Percentiles rank a stretch among this genome's conserved stretches.
These are phyloP conservation scores for Erigeron canadensis DNA, from an alignment of 129 eudicot genomes.

Conservation along the genomic window DNA sequence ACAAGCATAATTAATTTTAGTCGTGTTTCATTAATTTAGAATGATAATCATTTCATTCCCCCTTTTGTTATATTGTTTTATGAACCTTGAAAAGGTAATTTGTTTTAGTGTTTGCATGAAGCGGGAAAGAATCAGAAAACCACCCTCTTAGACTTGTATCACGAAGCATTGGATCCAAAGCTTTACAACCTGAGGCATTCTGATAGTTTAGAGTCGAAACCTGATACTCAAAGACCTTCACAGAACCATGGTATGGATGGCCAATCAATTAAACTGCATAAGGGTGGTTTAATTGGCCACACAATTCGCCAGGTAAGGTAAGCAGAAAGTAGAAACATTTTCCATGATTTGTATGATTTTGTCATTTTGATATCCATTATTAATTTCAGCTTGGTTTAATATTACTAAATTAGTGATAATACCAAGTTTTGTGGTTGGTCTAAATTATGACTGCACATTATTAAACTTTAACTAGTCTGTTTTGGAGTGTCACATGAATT, in stretches of 20 bases:
- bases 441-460: background rate
- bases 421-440: background rate
- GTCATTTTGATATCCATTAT: slow-evolving; percentile 2
- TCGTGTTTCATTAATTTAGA: slow-evolving; percentile 2
- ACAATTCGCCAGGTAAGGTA: slow-evolving; percentile 63
- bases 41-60: slow-evolving; percentile 9
- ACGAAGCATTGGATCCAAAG: slow-evolving; percentile 71
- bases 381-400: slow-evolving; percentile 5
- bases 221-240: slow-evolving; percentile 39
- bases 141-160: slow-evolving; percentile 62
- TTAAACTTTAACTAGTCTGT: background rate
- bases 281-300: slow-evolving; percentile 38
- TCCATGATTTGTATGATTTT: background rate
- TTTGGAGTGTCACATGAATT: background rate
- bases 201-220: slow-evolving; percentile 29
- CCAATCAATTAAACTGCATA: slow-evolving; percentile 32
- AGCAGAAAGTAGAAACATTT: slow-evolving; percentile 5
- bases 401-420: background rate
- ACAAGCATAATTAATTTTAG: background rate
- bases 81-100: slow-evolving; percentile 9
- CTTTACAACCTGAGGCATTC: slow-evolving; percentile 34
- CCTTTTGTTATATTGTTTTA: background rate
- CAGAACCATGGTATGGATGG: slow-evolving; percentile 27
- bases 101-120: slow-evolving; percentile 71
- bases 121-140: slow-evolving; percentile 56